phyloP scores from a whole-genome alignment of 805 yeast genomes.

The Scheffersomyces spartinae region DNA sequence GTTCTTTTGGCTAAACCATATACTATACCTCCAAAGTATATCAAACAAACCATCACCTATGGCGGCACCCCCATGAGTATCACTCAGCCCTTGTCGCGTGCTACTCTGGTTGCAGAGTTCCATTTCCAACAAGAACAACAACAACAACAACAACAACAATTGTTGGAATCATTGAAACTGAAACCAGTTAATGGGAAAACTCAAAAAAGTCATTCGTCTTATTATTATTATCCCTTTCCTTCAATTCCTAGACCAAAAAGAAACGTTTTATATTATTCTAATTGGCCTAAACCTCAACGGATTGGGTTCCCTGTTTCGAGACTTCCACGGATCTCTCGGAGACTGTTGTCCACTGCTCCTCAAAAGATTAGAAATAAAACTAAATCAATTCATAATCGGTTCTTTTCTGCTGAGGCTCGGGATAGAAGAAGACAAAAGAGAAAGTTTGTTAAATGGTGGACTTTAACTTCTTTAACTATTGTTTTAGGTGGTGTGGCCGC shows the following conservation, averaged over 20 bases:
- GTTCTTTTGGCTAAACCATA: too few species aligned
- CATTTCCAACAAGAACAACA: constrained; percentile 11
- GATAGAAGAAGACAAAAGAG: constrained; percentile 26
- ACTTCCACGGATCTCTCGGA: constrained; percentile 16
- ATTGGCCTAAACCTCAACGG: too few species aligned
- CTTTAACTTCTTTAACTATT: constrained; percentile 39
- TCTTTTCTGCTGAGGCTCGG: constrained; percentile 32
- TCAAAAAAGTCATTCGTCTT: constrained; percentile 11
- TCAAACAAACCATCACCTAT: too few species aligned
- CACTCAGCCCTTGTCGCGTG: constrained; percentile 31
- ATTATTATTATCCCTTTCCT: constrained; percentile 34
- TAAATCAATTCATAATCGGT: constrained; percentile 23
- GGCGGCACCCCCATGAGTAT: too few species aligned
- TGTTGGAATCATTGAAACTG: too few species aligned
- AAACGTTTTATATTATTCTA: constrained; percentile 38
- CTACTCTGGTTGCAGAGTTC: constrained; percentile 23
- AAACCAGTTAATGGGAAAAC: background rate
- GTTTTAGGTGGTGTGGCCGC: constrained; percentile 46
- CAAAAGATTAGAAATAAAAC: constrained; percentile 24
- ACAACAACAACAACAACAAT: constrained; percentile 4
- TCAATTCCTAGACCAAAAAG: constrained; percentile 47
- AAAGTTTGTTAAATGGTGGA: constrained; percentile 39
- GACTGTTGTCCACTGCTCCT: constrained; percentile 25
- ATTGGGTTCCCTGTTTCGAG: constrained; percentile 11
- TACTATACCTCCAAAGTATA: too few species aligned